phyloP scores from a whole-genome alignment of 2,329 filamentous ascomycete genomes.

The Pseudopithomyces chartarum region DNA sequence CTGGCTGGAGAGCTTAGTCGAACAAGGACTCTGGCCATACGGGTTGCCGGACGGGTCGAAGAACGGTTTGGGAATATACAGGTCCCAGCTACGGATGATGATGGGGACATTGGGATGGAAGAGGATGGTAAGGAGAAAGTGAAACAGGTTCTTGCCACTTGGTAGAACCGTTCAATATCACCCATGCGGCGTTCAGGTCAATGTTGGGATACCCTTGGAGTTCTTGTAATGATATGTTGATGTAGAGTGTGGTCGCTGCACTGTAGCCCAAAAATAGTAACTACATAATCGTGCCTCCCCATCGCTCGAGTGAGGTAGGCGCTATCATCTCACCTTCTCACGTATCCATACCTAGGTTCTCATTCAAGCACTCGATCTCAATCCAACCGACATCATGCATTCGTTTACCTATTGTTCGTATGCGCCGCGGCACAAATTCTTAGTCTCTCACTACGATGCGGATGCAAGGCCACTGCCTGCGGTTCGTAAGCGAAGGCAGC shows the following conservation, averaged over 20 bases:
- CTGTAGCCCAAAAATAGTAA: neutral
- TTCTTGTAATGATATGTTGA: neutral
- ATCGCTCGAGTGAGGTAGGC: neutral
- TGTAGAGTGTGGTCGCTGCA: neutral
- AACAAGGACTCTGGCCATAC: slow-evolving; percentile 63
- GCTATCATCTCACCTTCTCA: neutral
- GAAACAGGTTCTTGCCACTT: slow-evolving; percentile 29
- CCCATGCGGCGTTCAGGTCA: slow-evolving; percentile 1
- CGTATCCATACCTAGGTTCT: too few species aligned
- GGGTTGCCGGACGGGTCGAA: slow-evolving; percentile 42
- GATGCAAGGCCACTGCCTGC: neutral
- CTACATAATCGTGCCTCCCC: neutral
- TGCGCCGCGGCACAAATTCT: neutral
- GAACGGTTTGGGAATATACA: slow-evolving; percentile 36
- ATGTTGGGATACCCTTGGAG: slow-evolving; percentile 6
- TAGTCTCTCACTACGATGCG: neutral
- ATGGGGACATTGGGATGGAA: slow-evolving; percentile 26
- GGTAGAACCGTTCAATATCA: slow-evolving; percentile 15
- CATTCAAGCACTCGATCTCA: neutral
- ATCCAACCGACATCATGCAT: neutral
- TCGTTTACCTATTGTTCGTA: neutral
- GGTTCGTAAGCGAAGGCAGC: neutral
- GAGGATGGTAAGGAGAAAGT: slow-evolving; percentile 27
- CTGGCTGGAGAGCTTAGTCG: slow-evolving; percentile 69
- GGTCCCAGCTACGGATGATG: slow-evolving; percentile 26